Evolutionary conservation across 2,329 filamentous ascomycete genomes (phyloP), one percentile per base, ranked within the genome.

Genomic region (Talaromyces funiculosus): DNA sequence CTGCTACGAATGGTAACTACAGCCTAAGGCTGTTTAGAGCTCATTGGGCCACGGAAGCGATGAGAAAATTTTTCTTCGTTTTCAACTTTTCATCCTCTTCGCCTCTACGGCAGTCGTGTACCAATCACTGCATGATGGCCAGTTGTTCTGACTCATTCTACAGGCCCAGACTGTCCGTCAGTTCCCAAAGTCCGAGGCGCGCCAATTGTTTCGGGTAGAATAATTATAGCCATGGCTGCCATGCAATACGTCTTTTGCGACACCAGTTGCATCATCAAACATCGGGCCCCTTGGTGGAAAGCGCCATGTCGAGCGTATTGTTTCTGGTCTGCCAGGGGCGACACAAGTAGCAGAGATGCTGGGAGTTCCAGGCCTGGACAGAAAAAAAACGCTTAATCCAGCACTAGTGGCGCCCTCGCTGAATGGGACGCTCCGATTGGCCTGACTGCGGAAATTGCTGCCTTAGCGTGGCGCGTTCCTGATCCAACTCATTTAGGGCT

Each of bases 381-480:
- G 45, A 33, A 33, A 33, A 33, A 51, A 33, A 33, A 51, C 43
- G 24, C 43, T 29, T 47, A 47, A 47, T 47, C 24, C 43, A 51
- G 29, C 7, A 33, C 53, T 56, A 55, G 37, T 43, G 22, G 38
- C 20, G 24, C 42, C 24, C 37, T 20, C 35, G 37, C n/a, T 14
- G 37, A n/a, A 57, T n/a, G 16, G 10, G 1, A 2, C 4, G 10
- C 40, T 22, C 40, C 18, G 38, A 57, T 57, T 57, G 54, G 54
- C 29, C 4, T 2, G 29, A 4, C 29, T 6, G 26, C 29, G 54
- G 53, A 57, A 57, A 57, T 57, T 57, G 54, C 40, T 38, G 53
- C 53, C 31, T n/a, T 56, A 56, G 53, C 38, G 38, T 22, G 40
- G 54, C 26, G 54, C 54, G 38, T 57, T 45, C 54, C 54, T 57